A percentile compares a stretch with the other conserved stretches of the same genome.
phyloP scores from a whole-genome alignment of 192 early-diverging fungal genomes.

The Neocallimastix lanati region DNA sequence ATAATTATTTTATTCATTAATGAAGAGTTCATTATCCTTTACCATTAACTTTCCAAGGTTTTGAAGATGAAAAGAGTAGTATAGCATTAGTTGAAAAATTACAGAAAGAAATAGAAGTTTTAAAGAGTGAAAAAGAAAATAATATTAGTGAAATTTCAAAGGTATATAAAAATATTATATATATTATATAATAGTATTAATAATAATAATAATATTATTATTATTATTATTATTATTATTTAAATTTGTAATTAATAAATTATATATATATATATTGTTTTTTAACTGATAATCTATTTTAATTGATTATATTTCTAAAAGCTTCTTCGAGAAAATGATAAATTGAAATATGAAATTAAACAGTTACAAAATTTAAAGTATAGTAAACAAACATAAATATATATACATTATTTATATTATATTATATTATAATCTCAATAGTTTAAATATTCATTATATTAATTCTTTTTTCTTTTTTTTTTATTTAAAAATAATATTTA shows the following conservation, averaged over 20 bases:
- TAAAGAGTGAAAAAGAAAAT: constrained; percentile 5
- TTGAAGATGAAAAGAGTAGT: neutral
- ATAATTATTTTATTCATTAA: too few relatives aligned
- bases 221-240: too few relatives aligned
- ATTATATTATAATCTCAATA: too few relatives aligned
- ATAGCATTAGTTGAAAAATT: neutral
- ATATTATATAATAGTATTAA: too few relatives aligned
- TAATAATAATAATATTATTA: too few relatives aligned
- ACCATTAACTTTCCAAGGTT: constrained; percentile 11
- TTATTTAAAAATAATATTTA: too few relatives aligned
- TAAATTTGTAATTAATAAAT: too few relatives aligned
- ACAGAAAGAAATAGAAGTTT: constrained; percentile 2
- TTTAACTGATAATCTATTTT: too few relatives aligned
- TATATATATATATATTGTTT: too few relatives aligned
- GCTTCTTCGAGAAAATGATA: neutral
- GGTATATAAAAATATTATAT: neutral
- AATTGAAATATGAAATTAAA: neutral
- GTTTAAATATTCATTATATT: too few relatives aligned
- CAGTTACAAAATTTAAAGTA: neutral
- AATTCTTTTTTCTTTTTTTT: too few relatives aligned
- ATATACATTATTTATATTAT: too few relatives aligned
- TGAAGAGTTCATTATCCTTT: constrained; percentile 37
- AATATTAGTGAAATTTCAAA: constrained; percentile 12
- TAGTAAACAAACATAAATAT: neutral
- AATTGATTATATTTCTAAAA: neutral